Conservation (phyloP, 257 asterid species). For the Fraxinus quadrangulata region DNA sequence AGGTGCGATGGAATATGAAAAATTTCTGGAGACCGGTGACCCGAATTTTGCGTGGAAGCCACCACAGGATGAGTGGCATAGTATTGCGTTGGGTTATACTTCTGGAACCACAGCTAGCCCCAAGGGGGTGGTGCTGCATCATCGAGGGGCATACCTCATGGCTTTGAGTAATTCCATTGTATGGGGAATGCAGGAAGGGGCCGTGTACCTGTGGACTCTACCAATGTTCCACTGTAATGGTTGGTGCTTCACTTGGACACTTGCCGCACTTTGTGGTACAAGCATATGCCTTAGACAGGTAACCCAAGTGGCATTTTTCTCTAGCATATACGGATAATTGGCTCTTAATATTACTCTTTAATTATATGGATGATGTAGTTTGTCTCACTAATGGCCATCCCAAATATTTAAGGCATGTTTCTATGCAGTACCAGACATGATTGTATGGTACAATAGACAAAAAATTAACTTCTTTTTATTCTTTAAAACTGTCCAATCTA, state of each 20-base stretch:
- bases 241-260: constrained; percentile 94
- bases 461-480: background rate
- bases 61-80: constrained; percentile 94
- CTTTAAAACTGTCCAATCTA: background rate
- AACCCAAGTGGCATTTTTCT: background rate
- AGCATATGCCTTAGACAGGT: constrained; percentile 95
- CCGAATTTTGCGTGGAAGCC: constrained; percentile 70
- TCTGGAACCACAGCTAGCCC: constrained; percentile 98
- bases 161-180: constrained; percentile 66
- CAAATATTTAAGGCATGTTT: background rate
- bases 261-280: constrained; percentile 88
- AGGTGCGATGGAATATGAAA: constrained; percentile 83
- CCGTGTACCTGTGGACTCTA: constrained; percentile 83
- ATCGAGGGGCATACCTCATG: constrained; percentile 94
- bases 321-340: background rate
- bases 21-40: constrained; percentile 77
- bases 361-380: background rate
- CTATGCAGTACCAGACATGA: background rate
- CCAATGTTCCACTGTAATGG: constrained; percentile 98
- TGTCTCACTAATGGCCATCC: background rate
- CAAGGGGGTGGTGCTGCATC: constrained; percentile 94
- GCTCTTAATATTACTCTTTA: background rate
- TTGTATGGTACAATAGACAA: background rate
- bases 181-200: constrained; percentile 83
- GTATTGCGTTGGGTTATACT: constrained; percentile 87